Base-by-base conservation (phyloP, 164 flowering plant species). In the Warburgia ugandensis region DNA sequence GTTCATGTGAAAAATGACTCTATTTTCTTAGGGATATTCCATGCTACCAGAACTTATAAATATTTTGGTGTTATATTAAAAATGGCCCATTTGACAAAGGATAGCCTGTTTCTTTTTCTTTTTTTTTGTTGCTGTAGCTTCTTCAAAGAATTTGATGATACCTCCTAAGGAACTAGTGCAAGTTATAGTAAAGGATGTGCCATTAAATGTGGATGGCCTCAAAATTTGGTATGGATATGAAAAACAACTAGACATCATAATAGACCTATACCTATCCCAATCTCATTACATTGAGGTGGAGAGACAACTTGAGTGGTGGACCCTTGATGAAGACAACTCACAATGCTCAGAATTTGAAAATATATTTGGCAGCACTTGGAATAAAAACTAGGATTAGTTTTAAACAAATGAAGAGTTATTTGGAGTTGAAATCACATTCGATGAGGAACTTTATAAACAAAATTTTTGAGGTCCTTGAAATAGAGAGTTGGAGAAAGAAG, bases 361-460 rank as follows among this genome's bases (percentile, higher is more conserved):
- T 52, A 73, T 76, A 52, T 94, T 94, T 73, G 94, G 89, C 65
- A 71, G 64, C 48, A 71, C 64, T 46, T 72, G 94, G 97, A 76
- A 85, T 55, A 90, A 96, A 75, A 72, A 71, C 29, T 94, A 97
- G 99, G 81, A 94, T 73, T 96, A 89, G 66, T 94, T 94, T 76
- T 78, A 83, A 68, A 77, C 73, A 25, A 89, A 94, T 74, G 86
- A 78, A 66, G 57, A 78, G 30, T 63, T 94, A 20, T 94, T 94
- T 81, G 99, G 99, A 41, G 96, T 94, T 29, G 83, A 78, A 57
- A 94, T 95, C 75, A 94, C 99, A 23, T 94, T 89, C 50, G 67
- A 89, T 42, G 99, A 94, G 76, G 99, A 94, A 52, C 71, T 94
- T 14, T 94, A 94, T 52, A 94, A 96, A n/a, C 89, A 97, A 40